These are phyloP conservation scores for Pseudomonodictys pantanalensis DNA, from an alignment of 495 filamentous ascomycete species.

Conservation along the genomic window DNA sequence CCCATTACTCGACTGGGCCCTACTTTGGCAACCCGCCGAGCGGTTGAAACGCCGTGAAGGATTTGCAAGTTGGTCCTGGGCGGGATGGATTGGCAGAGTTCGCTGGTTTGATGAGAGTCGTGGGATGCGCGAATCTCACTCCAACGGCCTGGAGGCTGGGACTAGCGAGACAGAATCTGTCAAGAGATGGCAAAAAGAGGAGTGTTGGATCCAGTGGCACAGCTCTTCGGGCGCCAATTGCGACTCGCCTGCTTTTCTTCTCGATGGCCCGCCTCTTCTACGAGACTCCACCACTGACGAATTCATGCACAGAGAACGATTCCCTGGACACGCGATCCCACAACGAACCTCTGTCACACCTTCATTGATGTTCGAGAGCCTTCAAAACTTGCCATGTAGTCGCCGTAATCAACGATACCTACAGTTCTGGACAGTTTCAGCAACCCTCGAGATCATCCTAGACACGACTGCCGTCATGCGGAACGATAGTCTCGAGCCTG, in stretches of 20 bases:
- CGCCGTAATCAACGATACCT: background rate
- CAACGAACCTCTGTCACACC: background rate
- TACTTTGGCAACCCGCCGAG: conserved; percentile 1
- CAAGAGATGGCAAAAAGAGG: background rate
- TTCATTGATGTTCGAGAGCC: background rate
- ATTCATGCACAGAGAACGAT: background rate
- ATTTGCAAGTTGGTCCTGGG: conserved; percentile 11
- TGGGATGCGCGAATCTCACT: background rate
- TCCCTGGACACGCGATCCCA: background rate
- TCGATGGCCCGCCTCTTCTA: background rate
- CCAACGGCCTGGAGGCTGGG: background rate
- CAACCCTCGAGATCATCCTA: background rate
- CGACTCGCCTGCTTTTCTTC: background rate
- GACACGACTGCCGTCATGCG: background rate
- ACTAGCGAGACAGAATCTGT: background rate
- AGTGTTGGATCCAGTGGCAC: background rate
- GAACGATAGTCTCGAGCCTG: background rate
- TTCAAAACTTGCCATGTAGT: background rate
- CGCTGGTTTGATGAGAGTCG: background rate
- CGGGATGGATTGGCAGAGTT: background rate
- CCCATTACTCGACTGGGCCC: conserved; percentile 1
- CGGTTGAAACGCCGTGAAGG: background rate
- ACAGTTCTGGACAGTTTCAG: background rate
- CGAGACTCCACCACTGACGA: background rate
- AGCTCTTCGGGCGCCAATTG: background rate